Base-by-base conservation (phyloP, 257 asterid genomes). In the Handroanthus guayacan region DNA sequence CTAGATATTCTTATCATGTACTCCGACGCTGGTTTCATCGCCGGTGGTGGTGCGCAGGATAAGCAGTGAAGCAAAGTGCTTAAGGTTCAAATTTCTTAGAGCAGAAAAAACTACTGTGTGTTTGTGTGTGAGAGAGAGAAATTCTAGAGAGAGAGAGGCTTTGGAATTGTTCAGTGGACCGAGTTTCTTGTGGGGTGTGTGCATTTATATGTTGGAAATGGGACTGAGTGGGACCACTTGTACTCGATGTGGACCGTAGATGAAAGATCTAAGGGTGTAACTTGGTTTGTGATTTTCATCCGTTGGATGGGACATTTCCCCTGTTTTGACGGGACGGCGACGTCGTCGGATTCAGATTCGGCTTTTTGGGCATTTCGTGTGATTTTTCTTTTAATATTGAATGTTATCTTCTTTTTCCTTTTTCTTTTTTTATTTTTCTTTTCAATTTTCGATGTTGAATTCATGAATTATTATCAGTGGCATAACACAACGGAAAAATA, bases 1-100 rank as follows among this genome's bases (percentile, higher is more conserved):
- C 97, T 80, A 14, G 89, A 84, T 52, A 86, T 44, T 56, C 85
- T 82, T 74, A 82, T 84, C 77, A 70, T 56, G 80, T 85, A 68
- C 65, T 85, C 84, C 71, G 84, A 80, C 69, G 87, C 86, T 75
- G 85, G 88, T 92, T 84, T 91, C 98, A 89, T 93, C 54, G 84
- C 89, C 82, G 73, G 83, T 11, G 76, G 79, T 68, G 76, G 79
- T 66, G 86, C 82, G 84, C 79, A 83, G 85, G 82, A 62, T 70
- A 58, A 69, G 75, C 80, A 69, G 84, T 9, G 79, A 7, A 63
- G 55, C 39, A 12, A 20, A 20, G 47, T 64, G 88, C 75, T 77
- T 79, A 47, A 74, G 74, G 67, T 75, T 80, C 62, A 74, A 82
- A 77, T 37, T 74, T 47, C 10, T 11, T 38, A 14, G 37, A 38